These are phyloP conservation scores for Cladosporium austrohemisphaericum DNA, from an alignment of 2,329 filamentous ascomycete species.

Conservation along the genomic window DNA sequence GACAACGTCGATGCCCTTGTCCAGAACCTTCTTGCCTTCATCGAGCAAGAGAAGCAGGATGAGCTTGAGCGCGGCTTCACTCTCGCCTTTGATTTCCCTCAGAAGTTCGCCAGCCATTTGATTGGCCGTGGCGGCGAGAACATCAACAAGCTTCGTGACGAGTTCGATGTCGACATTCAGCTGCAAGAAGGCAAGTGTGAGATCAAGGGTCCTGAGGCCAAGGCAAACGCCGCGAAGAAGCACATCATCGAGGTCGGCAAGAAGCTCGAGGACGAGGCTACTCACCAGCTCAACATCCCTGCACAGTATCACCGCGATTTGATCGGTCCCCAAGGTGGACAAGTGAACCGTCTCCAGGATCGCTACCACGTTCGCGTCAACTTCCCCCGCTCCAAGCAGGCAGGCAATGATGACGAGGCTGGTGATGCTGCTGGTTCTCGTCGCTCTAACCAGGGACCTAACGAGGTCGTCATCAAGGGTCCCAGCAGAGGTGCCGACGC, in stretches of 20 bases:
- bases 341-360: conserved; percentile 87
- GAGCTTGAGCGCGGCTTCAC: conserved; percentile 91
- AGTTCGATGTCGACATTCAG: conserved; percentile 74
- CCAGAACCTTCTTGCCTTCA: conserved; percentile 70
- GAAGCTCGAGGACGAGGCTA: conserved; percentile 86
- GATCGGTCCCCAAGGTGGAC: conserved; percentile 80
- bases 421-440: conserved; percentile 66
- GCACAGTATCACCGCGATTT: conserved; percentile 91
- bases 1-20: conserved; percentile 68
- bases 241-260: conserved; percentile 77
- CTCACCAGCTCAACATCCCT: conserved; percentile 81
- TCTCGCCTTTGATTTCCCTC: conserved; percentile 84
- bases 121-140: conserved; percentile 66
- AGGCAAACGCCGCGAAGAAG: conserved; percentile 79
- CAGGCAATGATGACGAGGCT: conserved; percentile 61
- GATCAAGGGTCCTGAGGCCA: conserved; percentile 91
- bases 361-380: conserved; percentile 93
- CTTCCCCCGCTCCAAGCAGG: conserved; percentile 68
- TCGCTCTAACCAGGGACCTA: conserved; percentile 65
- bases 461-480: conserved; percentile 88
- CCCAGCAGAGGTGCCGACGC: conserved; percentile 90
- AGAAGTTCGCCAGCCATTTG: conserved; percentile 87
- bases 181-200: conserved; percentile 92
- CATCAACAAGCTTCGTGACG: conserved; percentile 65
- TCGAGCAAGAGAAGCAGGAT: conserved; percentile 84